phyloP scores from a whole-genome alignment of 805 yeast species.

The Starmerella floris region DNA sequence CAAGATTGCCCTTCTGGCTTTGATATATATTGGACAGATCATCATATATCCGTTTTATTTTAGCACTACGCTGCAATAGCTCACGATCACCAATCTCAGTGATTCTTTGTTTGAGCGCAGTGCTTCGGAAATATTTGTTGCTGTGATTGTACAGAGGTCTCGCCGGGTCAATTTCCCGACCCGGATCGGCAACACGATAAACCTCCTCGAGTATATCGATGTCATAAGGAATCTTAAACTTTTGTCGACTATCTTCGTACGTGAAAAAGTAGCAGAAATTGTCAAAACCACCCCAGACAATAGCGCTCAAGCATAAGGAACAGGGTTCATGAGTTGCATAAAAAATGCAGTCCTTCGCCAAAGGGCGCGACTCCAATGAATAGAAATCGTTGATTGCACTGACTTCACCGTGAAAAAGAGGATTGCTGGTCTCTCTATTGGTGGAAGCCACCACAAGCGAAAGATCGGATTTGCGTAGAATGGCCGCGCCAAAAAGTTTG shows the following conservation, averaged over 20 bases:
- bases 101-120: constrained; percentile 9
- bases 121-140: constrained; percentile 15
- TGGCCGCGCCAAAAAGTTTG: constrained; percentile 20
- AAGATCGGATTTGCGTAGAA: constrained; percentile 17
- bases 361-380: constrained; percentile 11
- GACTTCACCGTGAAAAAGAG: constrained; percentile 20
- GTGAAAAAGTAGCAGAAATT: constrained; percentile 19
- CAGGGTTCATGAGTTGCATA: constrained; percentile 22
- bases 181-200: constrained; percentile 14
- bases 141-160: constrained; percentile 15
- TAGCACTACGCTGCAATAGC: constrained; percentile 7
- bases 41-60: constrained; percentile 10
- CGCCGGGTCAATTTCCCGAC: constrained; percentile 1
- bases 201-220: constrained; percentile 17
- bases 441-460: constrained; percentile 17
- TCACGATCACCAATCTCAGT: constrained; percentile 3
- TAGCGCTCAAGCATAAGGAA: constrained; percentile 20
- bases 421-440: constrained; percentile 15
- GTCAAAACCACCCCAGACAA: constrained; percentile 22
- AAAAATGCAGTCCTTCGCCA: constrained; percentile 17
- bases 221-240: constrained; percentile 17
- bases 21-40: constrained; percentile 15
- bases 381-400: constrained; percentile 15
- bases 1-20: constrained; percentile 8
- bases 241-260: constrained; percentile 17